These are phyloP conservation scores for Gracilaria caudata DNA, from an alignment of 23 red algal species.

Conservation along the genomic window DNA sequence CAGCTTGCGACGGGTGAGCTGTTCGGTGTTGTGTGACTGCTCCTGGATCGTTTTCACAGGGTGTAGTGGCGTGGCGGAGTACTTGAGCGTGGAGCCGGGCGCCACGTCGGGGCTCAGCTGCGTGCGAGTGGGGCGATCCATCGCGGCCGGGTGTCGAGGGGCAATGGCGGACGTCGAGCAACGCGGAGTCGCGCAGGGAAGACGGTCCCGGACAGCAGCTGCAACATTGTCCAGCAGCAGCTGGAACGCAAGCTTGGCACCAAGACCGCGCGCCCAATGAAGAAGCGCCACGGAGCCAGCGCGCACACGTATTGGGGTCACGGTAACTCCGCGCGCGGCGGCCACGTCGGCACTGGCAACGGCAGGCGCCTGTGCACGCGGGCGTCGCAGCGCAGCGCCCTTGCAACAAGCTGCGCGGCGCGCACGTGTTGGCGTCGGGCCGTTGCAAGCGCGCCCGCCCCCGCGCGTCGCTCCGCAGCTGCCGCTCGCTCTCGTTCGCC, in stretches of 20 bases:
- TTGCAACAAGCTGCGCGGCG: neutral
- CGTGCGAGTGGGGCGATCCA: conserved; percentile 26
- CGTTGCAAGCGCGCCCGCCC: neutral
- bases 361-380: no score
- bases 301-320: neutral
- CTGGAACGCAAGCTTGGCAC: neutral
- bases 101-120: conserved; percentile 22
- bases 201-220: no score
- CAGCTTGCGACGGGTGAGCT: conserved; percentile 47
- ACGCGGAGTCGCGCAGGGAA: no score
- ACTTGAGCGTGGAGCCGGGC: conserved; percentile 55
- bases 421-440: neutral
- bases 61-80: conserved; percentile 39
- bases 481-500: no score
- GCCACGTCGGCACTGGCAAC: no score
- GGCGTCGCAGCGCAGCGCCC: neutral
- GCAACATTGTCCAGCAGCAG: neutral
- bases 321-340: neutral
- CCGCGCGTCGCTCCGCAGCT: neutral
- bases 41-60: conserved; percentile 33
- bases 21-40: neutral
- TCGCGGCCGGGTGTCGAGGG: neutral
- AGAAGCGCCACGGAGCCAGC: neutral
- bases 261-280: neutral
- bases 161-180: neutral